These are phyloP conservation scores for Allium fistulosum DNA, from an alignment of 106 monocot genomes.

Conservation along the genomic window DNA sequence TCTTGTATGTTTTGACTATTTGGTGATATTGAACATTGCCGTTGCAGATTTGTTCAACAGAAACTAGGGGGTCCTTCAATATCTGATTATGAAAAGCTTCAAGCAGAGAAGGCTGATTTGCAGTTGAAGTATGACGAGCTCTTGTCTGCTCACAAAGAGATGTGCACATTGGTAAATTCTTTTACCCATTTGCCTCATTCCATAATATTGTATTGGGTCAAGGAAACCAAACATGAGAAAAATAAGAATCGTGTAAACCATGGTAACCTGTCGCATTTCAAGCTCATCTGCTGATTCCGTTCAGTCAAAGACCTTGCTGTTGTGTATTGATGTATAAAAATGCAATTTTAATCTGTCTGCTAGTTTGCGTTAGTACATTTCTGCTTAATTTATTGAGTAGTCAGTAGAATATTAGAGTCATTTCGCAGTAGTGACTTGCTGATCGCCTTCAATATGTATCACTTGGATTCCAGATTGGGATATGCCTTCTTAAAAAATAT, in stretches of 20 bases:
- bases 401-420: too few species aligned
- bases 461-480: too few species aligned
- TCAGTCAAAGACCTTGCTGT: too few species aligned
- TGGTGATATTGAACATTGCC: not conserved
- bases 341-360: too few species aligned
- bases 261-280: not conserved
- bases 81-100: conserved; percentile 82
- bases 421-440: too few species aligned
- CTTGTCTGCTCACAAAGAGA: conserved; percentile 45
- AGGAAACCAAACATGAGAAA: not conserved
- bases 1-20: not conserved
- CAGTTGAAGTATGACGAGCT: conserved; percentile 84
- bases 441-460: too few species aligned
- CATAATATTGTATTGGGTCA: not conserved
- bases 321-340: too few species aligned
- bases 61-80: conserved; percentile 81
- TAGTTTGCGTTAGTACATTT: too few species aligned
- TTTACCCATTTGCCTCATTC: not conserved
- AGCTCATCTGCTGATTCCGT: not conserved
- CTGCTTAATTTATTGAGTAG: too few species aligned
- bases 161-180: conserved; percentile 49
- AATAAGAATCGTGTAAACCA: not conserved
- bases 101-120: conserved; percentile 82
- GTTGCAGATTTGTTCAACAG: conserved; percentile 67
- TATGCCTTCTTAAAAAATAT: too few species aligned